These are phyloP conservation scores for Boletus eberwhitei DNA, from an alignment of 768 basidiomycete genomes.

Conservation along the genomic window DNA sequence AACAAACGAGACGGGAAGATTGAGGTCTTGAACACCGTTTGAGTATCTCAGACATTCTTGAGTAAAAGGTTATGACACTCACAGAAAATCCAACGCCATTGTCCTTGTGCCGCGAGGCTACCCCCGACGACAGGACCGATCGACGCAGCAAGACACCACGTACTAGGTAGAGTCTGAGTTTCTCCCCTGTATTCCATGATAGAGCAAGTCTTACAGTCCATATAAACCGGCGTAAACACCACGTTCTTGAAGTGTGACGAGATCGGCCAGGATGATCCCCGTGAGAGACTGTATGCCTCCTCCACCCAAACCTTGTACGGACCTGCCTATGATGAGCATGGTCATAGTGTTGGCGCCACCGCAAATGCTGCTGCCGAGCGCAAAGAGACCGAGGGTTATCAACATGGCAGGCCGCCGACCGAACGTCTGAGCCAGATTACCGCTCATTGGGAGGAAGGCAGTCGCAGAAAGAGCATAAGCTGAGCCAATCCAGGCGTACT, in stretches of 20 bases:
- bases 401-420: slow-evolving; percentile 37
- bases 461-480: neutral
- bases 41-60: neutral
- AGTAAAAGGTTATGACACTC: neutral
- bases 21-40: slow-evolving; percentile 31
- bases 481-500: neutral
- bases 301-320: slow-evolving; percentile 40
- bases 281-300: slow-evolving; percentile 39
- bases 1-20: slow-evolving; percentile 37
- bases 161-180: slow-evolving; percentile 3
- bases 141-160: slow-evolving; percentile 36
- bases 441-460: slow-evolving; percentile 17
- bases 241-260: slow-evolving; percentile 45
- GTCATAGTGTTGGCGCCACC: slow-evolving; percentile 41
- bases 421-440: slow-evolving; percentile 39
- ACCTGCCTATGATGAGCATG: slow-evolving; percentile 41
- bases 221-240: slow-evolving; percentile 39
- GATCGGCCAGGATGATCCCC: slow-evolving; percentile 44
- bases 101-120: slow-evolving; percentile 25
- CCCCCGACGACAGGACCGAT: slow-evolving; percentile 39
- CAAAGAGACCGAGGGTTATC: slow-evolving; percentile 33
- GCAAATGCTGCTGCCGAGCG: slow-evolving; percentile 39
- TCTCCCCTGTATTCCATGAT: neutral
- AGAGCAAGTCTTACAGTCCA: slow-evolving; percentile 27
- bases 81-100: slow-evolving; percentile 46